A percentile compares a stretch with the other conserved stretches of the same genome.
phyloP scores from a whole-genome alignment of 192 early-diverging fungal species.

The Allomyces macrogynus region DNA sequence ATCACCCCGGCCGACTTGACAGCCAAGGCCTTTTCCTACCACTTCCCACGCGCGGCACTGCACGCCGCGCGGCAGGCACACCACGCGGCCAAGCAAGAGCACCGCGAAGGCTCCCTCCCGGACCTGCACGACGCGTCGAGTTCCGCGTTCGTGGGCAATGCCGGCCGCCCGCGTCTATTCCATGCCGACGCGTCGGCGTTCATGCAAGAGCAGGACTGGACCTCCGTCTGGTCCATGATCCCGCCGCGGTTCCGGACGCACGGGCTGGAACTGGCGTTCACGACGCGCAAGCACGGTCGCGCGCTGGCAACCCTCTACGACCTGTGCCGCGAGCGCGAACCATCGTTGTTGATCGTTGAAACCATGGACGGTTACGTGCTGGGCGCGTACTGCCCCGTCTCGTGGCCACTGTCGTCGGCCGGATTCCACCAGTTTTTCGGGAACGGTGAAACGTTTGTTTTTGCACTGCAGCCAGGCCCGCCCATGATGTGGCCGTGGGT shows the following conservation, averaged over 20 bases:
- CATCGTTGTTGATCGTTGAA: constrained; percentile 15
- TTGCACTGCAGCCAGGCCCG: constrained; percentile 11
- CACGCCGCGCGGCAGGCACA: not conserved
- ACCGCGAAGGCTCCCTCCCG: not conserved
- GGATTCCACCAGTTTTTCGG: constrained; percentile 15
- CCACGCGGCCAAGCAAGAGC: not conserved
- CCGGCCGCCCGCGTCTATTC: not conserved
- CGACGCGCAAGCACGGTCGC: constrained; percentile 19
- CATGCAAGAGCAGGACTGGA: constrained; percentile 18
- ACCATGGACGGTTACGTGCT: constrained; percentile 15
- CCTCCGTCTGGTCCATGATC: constrained; percentile 24
- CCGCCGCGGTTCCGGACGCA: constrained; percentile 13
- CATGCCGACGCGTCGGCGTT: constrained; percentile 2
- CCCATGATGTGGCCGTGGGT: not conserved
- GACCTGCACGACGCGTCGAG: not conserved
- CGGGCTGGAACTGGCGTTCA: constrained; percentile 20
- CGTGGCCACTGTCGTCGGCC: constrained; percentile 11
- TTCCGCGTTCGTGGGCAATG: not conserved
- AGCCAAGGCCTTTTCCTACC: not conserved
- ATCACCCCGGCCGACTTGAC: not conserved
- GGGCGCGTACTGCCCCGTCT: constrained; percentile 16
- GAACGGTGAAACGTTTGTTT: constrained; percentile 24
- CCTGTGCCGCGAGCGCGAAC: constrained; percentile 7
- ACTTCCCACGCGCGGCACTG: not conserved
- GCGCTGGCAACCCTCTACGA: constrained; percentile 14